Conservation (phyloP, 768 basidiomycete genomes). For the Termitomyces sp. region DNA sequence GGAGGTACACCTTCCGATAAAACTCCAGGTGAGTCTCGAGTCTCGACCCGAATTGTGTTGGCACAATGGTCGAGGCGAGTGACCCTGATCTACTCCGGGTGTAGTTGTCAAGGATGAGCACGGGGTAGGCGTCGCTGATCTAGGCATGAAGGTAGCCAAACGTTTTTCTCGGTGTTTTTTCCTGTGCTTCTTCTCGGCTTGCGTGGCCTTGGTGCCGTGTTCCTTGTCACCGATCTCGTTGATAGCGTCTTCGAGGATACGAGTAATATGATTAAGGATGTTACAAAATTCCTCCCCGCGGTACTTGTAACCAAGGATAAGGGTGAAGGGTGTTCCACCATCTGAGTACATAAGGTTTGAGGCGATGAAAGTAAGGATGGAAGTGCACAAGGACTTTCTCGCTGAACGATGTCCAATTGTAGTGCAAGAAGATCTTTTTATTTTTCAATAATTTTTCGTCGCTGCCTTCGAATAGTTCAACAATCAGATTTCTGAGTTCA, state of each 20-base stretch:
- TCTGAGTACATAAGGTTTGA: not conserved
- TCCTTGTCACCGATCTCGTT: not conserved
- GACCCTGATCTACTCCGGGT: too few relatives aligned
- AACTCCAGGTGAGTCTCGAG: too few relatives aligned
- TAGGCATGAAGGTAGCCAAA: not conserved
- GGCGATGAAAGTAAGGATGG: not conserved
- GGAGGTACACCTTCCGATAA: too few relatives aligned
- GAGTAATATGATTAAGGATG: not conserved
- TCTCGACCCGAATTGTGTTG: too few relatives aligned
- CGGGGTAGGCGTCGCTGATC: not conserved
- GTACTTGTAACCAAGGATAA: too few relatives aligned
- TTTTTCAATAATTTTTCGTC: not conserved
- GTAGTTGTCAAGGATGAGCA: not conserved
- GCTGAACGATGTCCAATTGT: too few relatives aligned
- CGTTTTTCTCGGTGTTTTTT: not conserved
- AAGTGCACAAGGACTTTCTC: not conserved
- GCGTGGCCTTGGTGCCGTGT: not conserved
- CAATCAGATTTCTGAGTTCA: not conserved
- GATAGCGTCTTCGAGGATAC: not conserved
- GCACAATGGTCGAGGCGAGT: too few relatives aligned
- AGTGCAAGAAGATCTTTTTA: too few relatives aligned
- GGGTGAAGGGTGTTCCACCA: constrained; percentile 5
- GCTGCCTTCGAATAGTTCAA: not conserved
- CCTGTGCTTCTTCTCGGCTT: not conserved
- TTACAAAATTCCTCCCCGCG: constrained; percentile 1